Evolutionary conservation across 2,329 filamentous ascomycete genomes (phyloP), one percentile per base, ranked within the genome.

Genomic region (Monilinia aucupariae): DNA sequence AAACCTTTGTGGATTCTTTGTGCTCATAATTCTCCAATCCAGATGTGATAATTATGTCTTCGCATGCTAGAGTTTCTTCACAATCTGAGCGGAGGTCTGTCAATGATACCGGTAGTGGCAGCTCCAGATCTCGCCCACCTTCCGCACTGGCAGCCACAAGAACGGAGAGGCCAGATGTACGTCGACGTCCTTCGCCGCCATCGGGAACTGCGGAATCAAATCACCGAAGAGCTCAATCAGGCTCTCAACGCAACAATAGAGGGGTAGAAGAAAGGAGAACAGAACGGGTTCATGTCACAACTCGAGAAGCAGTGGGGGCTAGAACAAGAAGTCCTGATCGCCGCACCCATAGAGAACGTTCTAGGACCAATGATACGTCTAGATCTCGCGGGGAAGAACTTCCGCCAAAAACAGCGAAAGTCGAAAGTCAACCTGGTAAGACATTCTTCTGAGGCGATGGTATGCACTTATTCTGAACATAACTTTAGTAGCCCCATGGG

Each of bases 291-390:
- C 72, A 84, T 61, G 80, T 86, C 64, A 84, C 85, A 52, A 86
- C 84, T 27, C 78, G 83, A 63, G 88, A 91, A 71, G 85, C 84
- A 61, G 73, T 86, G 62, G 80, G 84, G 43, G 78, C 81, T 63
- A 81, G 85, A 63, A 80, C 80, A 9, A 81, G 79, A 71, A 90
- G 87, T 69, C 82, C 86, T 17, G 76, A 77, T 51, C 78, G 79
- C 68, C 67, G 70, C 59, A 56, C 61, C 13, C 65, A 39, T 56
- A 47, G 50, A 6, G 62, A 61, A n/a, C 66, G 47, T 64, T 62
- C 54, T 55, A 55, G 68, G 71, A 58, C 62, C 65, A 56, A 64
- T 65, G 71, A 74, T 25, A 27, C 65, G 15, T 65, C 56, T n/a
- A 70, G 66, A 63, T 56, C 65, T 49, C 54, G 70, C 64, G 67